phyloP scores from a whole-genome alignment of 202 grass and related monocot genomes.

The Alloteropsis angusta region DNA sequence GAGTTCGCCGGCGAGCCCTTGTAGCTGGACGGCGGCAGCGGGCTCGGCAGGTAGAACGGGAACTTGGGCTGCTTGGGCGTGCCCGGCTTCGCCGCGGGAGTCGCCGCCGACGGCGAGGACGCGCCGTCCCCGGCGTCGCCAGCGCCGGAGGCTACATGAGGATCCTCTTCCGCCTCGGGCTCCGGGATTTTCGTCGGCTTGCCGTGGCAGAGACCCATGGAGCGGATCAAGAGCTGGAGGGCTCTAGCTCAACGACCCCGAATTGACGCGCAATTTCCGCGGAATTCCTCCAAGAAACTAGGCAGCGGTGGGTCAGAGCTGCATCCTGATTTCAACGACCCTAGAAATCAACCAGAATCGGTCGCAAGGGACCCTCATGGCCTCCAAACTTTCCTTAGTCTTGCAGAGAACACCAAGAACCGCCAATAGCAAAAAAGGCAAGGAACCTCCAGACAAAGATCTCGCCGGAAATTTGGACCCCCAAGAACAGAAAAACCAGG shows the following conservation, averaged over 20 bases:
- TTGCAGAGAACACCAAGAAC: background rate
- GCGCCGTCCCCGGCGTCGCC: slow-evolving; percentile 21
- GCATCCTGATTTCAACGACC: slow-evolving; percentile 8
- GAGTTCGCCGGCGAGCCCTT: slow-evolving; percentile 91
- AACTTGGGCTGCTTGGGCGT: slow-evolving; percentile 87
- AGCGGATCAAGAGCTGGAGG: slow-evolving; percentile 25
- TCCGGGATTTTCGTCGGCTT: slow-evolving; percentile 56
- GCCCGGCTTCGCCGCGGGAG: slow-evolving; percentile 32
- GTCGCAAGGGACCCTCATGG: slow-evolving; percentile 18
- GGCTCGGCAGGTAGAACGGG: slow-evolving; percentile 88
- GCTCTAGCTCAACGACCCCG: slow-evolving; percentile 3
- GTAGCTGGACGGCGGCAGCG: slow-evolving; percentile 68
- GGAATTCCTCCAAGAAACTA: slow-evolving; percentile 20
- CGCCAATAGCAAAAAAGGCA: slow-evolving; percentile 5
- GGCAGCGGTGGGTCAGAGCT: slow-evolving; percentile 24
- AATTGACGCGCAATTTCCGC: slow-evolving; percentile 24
- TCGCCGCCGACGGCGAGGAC: slow-evolving; percentile 18
- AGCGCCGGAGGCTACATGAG: slow-evolving; percentile 26
- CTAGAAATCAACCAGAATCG: slow-evolving; percentile 33
- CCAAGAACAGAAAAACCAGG: background rate
- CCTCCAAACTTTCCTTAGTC: slow-evolving; percentile 21
- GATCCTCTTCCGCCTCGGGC: slow-evolving; percentile 36
- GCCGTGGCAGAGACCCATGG: slow-evolving; percentile 91
- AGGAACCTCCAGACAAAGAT: slow-evolving; percentile 13
- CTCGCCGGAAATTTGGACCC: slow-evolving; percentile 13